A percentile compares a stretch with the other conserved stretches of the same genome.
Conservation (phyloP, 495 filamentous ascomycete genomes). For the Neurospora sp. region DNA sequence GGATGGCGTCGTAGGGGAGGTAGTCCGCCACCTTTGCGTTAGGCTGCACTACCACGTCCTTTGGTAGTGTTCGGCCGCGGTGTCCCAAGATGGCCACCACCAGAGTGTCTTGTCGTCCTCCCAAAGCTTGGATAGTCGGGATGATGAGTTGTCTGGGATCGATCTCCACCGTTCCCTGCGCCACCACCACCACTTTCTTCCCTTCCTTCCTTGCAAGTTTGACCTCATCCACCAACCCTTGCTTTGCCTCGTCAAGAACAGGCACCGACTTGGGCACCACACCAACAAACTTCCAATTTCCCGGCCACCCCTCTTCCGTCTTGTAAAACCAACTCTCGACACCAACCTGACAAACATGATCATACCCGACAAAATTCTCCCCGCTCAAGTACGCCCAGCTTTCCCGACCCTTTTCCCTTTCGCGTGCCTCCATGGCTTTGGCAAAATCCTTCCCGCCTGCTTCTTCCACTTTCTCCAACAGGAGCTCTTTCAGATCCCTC, state of each 20-base stretch:
- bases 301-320: constrained; percentile 23
- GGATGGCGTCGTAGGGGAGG: constrained; percentile 24
- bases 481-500: neutral
- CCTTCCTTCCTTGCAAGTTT: constrained; percentile 3
- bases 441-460: neutral
- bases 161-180: constrained; percentile 27
- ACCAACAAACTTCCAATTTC: constrained; percentile 23
- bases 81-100: constrained; percentile 26
- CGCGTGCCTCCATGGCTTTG: neutral
- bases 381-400: constrained; percentile 6
- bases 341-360: constrained; percentile 24
- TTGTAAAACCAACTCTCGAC: constrained; percentile 26
- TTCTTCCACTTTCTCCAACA: neutral
- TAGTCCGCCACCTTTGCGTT: constrained; percentile 26
- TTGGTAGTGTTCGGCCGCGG: constrained; percentile 13
- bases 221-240: neutral
- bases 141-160: constrained; percentile 22
- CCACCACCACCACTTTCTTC: constrained; percentile 28
- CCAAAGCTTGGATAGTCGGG: constrained; percentile 24
- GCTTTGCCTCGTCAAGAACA: neutral
- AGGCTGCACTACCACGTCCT: constrained; percentile 3
- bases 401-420: neutral
- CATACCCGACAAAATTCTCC: constrained; percentile 16
- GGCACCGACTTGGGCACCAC: constrained; percentile 7
- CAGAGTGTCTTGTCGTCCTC: constrained; percentile 12